Base-by-base conservation (phyloP, 768 basidiomycete genomes). In the Coprinopsis marcescibilis region DNA sequence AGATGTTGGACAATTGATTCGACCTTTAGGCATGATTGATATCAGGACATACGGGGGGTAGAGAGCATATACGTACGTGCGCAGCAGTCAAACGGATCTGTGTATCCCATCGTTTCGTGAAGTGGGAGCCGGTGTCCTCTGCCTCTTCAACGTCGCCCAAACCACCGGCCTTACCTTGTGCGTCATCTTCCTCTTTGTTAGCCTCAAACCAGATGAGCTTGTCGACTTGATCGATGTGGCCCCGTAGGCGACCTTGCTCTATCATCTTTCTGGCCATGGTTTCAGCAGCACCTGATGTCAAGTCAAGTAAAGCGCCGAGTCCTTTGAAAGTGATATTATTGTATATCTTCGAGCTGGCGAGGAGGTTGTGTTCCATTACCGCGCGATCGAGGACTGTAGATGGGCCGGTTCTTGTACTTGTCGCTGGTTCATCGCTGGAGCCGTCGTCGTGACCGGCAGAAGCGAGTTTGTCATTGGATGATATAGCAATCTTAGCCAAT, bases 201-300 rank as follows among this genome's bases (percentile, higher is more conserved):
- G 78, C 84, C 55, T 97, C 93, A 51, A 99, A 99, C 76, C 86
- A 89, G 52, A 99, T 95, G 38, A 98, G 74, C 54, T 80, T 84
- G 49, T 95, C 90, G 12, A 97, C 92, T 61, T 99, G 96, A 61
- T 99, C 96, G 48, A 99, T 95, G 48, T 83, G 84, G 21, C 89
- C 96, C 52, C 89, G 83, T 51, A 98, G 68, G 46, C 96, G 85
- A 7, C 91, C 88, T 66, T 99, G 96, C 60, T 97, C 93, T 42
- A 99, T 96, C 96, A 99, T 99, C 61, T 88, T 89, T 43, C 95
- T 78, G 8, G 95, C 94, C 87, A 98, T 97, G 1, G 84, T 91
- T 66, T 99, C 96, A 14, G 95, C 95, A 13, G 91, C 92, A 21
- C 86, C 85, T 12, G 95, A 87, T 3, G 89, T 86, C 52, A 98